Base-by-base conservation (phyloP, 1,139 yeast genomes). In the Lodderomyces parapsilosis region DNA sequence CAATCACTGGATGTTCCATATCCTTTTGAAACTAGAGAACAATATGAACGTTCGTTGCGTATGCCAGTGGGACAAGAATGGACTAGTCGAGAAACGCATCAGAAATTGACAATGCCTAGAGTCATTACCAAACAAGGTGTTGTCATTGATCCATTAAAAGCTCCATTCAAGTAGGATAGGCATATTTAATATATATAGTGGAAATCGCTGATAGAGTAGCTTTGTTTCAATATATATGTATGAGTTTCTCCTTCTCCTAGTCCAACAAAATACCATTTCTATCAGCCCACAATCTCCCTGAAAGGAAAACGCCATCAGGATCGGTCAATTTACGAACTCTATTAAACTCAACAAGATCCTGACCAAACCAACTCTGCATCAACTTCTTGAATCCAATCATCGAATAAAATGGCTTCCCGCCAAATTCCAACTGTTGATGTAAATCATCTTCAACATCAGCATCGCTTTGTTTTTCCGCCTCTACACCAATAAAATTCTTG, bases 21-120 rank as follows among this genome's bases (percentile, higher is more conserved):
- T 76, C 98, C 97, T 45, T 93, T 78, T 63, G 97, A 93, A 65
- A 85, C 85, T 47, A 77, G 85, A 58, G 99, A 90, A 60, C 98
- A 93, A 66, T 94, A 93, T 63, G 99, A 93, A 64, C 79, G 96
- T 59, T 83, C 96, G 2, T 72, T 93, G 56, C 79, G 96, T 59
- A 86, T 90, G 90, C 98, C 99, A n/a, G 72, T 93, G 49, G 99
- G 99, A 25, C 96, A 88, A 65, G 96, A 93, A 68, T 93, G 98
- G 98, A 83, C 94, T 4, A 80, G 96, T 10, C 80, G 90, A 57
- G 86, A 81, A 43, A 82, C 96, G 2, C 95, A 88, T 68, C 96
- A 90, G 69, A 81, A 81, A 60, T 69, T 88, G 54, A 88, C 94
- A 47, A 90, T 87, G 81, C 99, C 99, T 38, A 77, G 88, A 57